Evolutionary conservation across 2,329 filamentous ascomycete species (phyloP), one percentile per base, ranked within the genome.

Genomic region (Colletotrichum eremochloae): DNA sequence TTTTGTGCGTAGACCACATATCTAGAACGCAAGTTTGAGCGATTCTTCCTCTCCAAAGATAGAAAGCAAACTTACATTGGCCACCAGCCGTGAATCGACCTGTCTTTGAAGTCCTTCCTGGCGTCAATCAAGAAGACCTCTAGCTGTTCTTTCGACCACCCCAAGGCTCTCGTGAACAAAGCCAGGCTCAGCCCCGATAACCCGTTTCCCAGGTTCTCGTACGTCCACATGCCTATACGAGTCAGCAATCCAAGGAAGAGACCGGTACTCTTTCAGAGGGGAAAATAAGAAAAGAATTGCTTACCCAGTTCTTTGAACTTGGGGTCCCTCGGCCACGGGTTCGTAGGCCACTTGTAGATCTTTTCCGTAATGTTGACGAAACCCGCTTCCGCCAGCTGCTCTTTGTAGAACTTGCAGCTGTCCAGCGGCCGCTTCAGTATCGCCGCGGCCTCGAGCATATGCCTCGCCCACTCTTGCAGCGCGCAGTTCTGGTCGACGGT

Each of bases 341-440:
- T 87, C 44, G 82, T 82, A 0, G 88, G 87, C 80, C 87, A 85
- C 76, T 84, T 86, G 75, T 82, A 86, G 7, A 85, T 75, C 2
- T 82, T 79, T 75, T 88, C 84, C 0, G 79, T 79, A 0, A 91
- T 84, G 66, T 89, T 83, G 56, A 82, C 79, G 73, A 90, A 90
- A 0, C 89, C 89, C 0, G 84, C 87, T 15, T 86, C 85, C 3
- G 80, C 78, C 75, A 90, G 81, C 66, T 84, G 82, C 53, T 81
- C 77, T 63, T 78, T 79, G 48, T 82, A 81, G 0, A 68, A 52
- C 0, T 75, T 74, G 2, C 76, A 78, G 52, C 79, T 81, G 50
- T 79, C 74, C 0, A 78, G 74, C 1, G 79, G 75, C 0, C 81
- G 77, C 1, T 78, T 77, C 20, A 82, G 74, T 5, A 77, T 76